These are phyloP conservation scores for Cryptococcus maquisensis DNA, from an alignment of 1,284 basidiomycete species.

Conservation along the genomic window DNA sequence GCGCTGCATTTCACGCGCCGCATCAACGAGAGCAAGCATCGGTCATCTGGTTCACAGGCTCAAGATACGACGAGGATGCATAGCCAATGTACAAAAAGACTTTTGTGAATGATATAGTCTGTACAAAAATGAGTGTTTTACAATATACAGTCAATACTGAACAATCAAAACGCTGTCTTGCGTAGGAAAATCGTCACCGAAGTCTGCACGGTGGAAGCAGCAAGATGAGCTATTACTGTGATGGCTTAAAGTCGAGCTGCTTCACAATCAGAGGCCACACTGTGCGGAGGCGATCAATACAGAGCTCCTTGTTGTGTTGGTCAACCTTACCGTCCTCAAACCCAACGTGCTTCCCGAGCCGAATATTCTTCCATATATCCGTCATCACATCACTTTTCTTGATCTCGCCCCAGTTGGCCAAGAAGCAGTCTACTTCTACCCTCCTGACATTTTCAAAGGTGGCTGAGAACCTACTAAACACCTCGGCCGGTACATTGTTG, in stretches of 20 bases:
- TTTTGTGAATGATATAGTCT: too few species aligned
- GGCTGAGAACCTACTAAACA: conserved; percentile 77
- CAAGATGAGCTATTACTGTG: conserved; percentile 4
- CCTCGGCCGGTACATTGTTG: conserved; percentile 77
- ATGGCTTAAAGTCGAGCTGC: conserved; percentile 30
- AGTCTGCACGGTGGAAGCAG: conserved; percentile 5
- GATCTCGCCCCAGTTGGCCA: conserved; percentile 75
- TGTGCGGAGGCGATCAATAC: background rate
- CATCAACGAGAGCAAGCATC: background rate
- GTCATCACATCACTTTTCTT: conserved; percentile 73
- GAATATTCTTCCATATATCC: conserved; percentile 75
- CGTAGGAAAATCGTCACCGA: background rate
- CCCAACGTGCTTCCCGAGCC: conserved; percentile 71
- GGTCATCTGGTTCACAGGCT: background rate
- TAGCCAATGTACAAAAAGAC: too few species aligned
- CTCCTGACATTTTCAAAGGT: conserved; percentile 78
- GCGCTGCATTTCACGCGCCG: background rate
- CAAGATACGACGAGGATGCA: background rate
- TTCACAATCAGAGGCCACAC: conserved; percentile 33
- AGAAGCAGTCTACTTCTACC: conserved; percentile 69
- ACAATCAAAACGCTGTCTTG: background rate
- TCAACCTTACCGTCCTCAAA: conserved; percentile 55
- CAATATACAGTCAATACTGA: too few species aligned
- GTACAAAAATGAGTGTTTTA: too few species aligned
- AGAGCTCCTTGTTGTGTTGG: background rate